These are phyloP conservation scores for Fusarium sp. DNA, from an alignment of 2,329 filamentous ascomycete species.

Conservation along the genomic window DNA sequence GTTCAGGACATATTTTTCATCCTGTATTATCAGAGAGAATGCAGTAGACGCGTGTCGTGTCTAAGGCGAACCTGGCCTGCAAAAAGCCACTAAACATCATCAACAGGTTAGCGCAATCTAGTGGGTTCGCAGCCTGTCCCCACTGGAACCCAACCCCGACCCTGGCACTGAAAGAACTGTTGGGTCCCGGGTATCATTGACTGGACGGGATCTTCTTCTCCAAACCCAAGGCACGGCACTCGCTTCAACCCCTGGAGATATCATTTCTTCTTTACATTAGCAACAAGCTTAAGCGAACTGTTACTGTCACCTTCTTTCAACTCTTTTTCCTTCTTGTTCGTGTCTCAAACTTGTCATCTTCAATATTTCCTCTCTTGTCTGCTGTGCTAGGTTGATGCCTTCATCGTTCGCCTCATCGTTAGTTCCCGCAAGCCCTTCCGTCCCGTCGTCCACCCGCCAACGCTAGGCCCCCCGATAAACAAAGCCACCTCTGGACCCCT, in stretches of 20 bases:
- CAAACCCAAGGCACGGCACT: conserved; percentile 23
- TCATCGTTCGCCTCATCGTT: conserved; percentile 13
- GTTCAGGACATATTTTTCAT: not conserved
- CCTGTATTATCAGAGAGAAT: not conserved
- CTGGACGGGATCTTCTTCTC: conserved; percentile 32
- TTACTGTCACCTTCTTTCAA: not conserved
- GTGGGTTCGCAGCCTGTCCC: conserved; percentile 16
- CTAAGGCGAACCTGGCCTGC: not conserved
- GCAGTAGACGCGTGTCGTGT: not conserved
- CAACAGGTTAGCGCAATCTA: conserved; percentile 19
- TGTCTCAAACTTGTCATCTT: not conserved
- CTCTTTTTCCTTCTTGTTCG: not conserved
- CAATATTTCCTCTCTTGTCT: not conserved
- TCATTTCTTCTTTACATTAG: conserved; percentile 37
- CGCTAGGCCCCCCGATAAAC: conserved; percentile 34
- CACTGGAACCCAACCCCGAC: conserved; percentile 12
- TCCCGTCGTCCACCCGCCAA: conserved; percentile 41
- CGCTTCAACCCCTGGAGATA: conserved; percentile 30
- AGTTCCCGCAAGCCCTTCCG: conserved; percentile 37
- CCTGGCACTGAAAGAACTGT: not conserved
- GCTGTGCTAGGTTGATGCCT: not conserved
- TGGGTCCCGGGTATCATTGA: not conserved
- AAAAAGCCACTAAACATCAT: conserved; percentile 18
- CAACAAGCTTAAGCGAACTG: conserved; percentile 9
- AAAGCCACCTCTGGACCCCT: conserved; percentile 10